Percentiles rank a stretch among this genome's conserved stretches.
Conservation (phyloP, 2,329 filamentous ascomycete species). For the Periconia macrospinosa region DNA sequence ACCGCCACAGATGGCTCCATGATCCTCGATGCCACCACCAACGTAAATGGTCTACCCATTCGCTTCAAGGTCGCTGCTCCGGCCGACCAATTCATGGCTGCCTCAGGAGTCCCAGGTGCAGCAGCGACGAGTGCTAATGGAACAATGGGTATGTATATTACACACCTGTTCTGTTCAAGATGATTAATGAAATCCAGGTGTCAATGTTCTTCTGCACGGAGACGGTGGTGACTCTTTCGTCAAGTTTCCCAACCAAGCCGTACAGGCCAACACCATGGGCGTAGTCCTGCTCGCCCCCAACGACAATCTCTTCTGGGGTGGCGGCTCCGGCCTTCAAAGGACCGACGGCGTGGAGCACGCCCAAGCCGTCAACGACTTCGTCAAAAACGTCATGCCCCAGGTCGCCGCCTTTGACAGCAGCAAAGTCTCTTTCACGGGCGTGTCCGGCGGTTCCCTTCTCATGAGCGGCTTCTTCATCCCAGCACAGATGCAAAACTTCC, state of each 20-base stretch:
- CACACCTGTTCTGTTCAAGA: background rate
- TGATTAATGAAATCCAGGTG: constrained; percentile 33
- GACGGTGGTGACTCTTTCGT: constrained; percentile 63
- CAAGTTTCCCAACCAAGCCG: constrained; percentile 59
- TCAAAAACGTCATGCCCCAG: constrained; percentile 54
- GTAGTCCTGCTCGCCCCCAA: constrained; percentile 59
- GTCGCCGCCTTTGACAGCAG: constrained; percentile 57
- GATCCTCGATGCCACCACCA: constrained; percentile 59
- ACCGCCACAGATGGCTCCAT: constrained; percentile 57
- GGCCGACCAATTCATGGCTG: constrained; percentile 55
- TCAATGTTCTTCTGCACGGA: constrained; percentile 63
- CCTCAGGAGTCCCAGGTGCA: constrained; percentile 54
- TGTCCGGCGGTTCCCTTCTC: constrained; percentile 58
- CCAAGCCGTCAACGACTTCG: constrained; percentile 58
- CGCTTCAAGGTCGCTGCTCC: constrained; percentile 61
- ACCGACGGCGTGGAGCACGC: constrained; percentile 60
- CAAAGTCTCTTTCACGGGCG: constrained; percentile 61
- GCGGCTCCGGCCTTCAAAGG: constrained; percentile 54
- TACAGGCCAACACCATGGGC: constrained; percentile 55
- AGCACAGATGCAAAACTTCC: constrained; percentile 56
- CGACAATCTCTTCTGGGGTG: constrained; percentile 60
- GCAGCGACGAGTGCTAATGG: constrained; percentile 36
- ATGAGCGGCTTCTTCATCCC: constrained; percentile 62
- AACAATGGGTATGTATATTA: constrained; percentile 31
- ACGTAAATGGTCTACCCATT: constrained; percentile 58